Conservation (phyloP, 2,329 filamentous ascomycete genomes). For the Albifimbria verrucaria region DNA sequence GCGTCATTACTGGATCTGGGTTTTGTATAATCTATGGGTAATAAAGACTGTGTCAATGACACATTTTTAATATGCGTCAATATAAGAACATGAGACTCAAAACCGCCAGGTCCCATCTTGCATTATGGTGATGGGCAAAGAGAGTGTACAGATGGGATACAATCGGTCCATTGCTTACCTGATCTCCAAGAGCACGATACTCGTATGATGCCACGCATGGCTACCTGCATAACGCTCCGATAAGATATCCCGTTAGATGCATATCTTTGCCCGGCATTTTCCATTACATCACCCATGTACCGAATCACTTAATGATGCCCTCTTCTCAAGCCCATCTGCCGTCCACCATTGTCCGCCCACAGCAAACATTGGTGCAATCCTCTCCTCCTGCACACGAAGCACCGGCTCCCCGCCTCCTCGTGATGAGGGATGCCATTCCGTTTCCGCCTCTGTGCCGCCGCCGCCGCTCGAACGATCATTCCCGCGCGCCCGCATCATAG, state of each 20-base stretch:
- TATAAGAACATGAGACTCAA: no score
- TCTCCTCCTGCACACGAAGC: constrained; percentile 1
- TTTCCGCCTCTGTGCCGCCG: constrained; percentile 19
- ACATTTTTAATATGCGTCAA: no score
- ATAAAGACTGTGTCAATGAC: no score
- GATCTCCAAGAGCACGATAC: no score
- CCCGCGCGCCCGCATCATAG: constrained; percentile 13
- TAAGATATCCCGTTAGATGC: constrained; percentile 13
- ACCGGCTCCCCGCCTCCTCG: constrained; percentile 19
- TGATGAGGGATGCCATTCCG: constrained; percentile 64
- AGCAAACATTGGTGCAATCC: not conserved
- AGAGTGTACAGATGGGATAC: no score
- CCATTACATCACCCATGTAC: constrained; percentile 24
- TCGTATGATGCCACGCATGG: not conserved
- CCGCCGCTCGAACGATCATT: constrained; percentile 17
- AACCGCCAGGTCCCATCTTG: no score
- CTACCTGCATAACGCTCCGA: not conserved
- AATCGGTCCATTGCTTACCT: no score
- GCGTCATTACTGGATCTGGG: no score
- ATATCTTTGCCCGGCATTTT: constrained; percentile 11
- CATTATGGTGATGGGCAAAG: no score
- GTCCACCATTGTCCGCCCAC: not conserved
- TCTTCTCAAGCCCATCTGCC: constrained; percentile 4
- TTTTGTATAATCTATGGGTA: no score
- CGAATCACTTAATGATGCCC: constrained; percentile 7